phyloP scores from a whole-genome alignment of 2,329 filamentous ascomycete genomes.

The Pseudocercospora musae region DNA sequence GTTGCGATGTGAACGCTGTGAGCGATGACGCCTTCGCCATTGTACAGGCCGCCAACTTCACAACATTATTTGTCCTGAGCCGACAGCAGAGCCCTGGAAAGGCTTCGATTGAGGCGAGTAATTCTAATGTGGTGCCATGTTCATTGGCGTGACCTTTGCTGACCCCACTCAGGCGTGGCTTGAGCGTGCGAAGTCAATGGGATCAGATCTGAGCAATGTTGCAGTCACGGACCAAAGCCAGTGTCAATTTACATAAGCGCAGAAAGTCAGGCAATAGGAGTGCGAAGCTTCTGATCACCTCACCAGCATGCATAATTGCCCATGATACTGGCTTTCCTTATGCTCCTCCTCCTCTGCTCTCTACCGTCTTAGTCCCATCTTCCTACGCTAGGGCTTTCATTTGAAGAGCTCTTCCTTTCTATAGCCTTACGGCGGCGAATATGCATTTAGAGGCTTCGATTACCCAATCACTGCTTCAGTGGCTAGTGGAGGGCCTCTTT shows the following conservation, averaged over 20 bases:
- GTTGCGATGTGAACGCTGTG: neutral
- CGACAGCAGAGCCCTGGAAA: slow-evolving; percentile 20
- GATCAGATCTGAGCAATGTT: slow-evolving; percentile 19
- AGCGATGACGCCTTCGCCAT: slow-evolving; percentile 22
- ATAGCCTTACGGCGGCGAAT: too few relatives aligned
- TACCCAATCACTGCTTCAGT: too few relatives aligned
- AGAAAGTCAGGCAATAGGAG: too few relatives aligned
- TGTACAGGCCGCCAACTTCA: slow-evolving; percentile 23
- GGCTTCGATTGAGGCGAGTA: slow-evolving; percentile 19
- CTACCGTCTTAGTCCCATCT: too few relatives aligned
- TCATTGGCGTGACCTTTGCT: neutral
- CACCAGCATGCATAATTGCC: too few relatives aligned
- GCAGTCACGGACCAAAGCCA: slow-evolving; percentile 18
- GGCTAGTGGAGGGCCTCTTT: too few relatives aligned
- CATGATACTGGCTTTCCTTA: too few relatives aligned
- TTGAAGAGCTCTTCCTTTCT: too few relatives aligned
- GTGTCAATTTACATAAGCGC: slow-evolving; percentile 14
- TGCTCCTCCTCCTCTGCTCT: too few relatives aligned
- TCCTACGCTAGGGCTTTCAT: too few relatives aligned
- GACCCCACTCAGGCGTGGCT: slow-evolving; percentile 17
- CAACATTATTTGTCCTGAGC: slow-evolving; percentile 24
- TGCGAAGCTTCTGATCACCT: too few relatives aligned
- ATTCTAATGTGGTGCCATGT: neutral
- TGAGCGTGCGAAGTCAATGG: slow-evolving; percentile 14
- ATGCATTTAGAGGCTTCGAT: too few relatives aligned